These are phyloP conservation scores for Phaffia tasmanica DNA, from an alignment of 768 basidiomycete species.

Conservation along the genomic window DNA sequence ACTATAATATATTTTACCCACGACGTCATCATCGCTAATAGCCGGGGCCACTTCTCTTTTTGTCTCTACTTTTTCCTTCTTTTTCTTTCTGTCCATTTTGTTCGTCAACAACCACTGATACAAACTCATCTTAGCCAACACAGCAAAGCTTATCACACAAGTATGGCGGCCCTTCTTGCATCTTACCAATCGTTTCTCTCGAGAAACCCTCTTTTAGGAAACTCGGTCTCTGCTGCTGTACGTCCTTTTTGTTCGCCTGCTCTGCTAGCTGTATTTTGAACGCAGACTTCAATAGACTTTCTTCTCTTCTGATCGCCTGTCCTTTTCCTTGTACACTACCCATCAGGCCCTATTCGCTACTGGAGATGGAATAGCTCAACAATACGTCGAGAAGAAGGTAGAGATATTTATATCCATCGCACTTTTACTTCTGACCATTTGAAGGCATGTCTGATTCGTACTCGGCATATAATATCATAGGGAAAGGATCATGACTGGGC, in stretches of 20 bases:
- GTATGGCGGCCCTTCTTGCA: slow-evolving; percentile 19
- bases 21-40: too few species aligned
- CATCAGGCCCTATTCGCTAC: slow-evolving; percentile 25
- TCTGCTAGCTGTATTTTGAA: neutral
- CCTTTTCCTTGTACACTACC: too few species aligned
- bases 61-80: too few species aligned
- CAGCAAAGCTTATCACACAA: too few species aligned
- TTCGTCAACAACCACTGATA: too few species aligned
- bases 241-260: neutral
- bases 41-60: too few species aligned
- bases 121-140: too few species aligned
- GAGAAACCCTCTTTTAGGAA: slow-evolving; percentile 19
- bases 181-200: slow-evolving; percentile 26
- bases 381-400: slow-evolving; percentile 26
- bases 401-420: neutral
- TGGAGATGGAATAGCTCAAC: slow-evolving; percentile 25
- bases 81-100: too few species aligned
- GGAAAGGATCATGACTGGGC: slow-evolving; percentile 20
- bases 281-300: neutral
- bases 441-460: neutral
- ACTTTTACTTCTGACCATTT: neutral
- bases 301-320: neutral
- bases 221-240: slow-evolving; percentile 23
- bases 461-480: neutral
- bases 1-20: too few species aligned